phyloP scores from a whole-genome alignment of 371 early-diverging fungal species.

The Mucor plumbeus region DNA sequence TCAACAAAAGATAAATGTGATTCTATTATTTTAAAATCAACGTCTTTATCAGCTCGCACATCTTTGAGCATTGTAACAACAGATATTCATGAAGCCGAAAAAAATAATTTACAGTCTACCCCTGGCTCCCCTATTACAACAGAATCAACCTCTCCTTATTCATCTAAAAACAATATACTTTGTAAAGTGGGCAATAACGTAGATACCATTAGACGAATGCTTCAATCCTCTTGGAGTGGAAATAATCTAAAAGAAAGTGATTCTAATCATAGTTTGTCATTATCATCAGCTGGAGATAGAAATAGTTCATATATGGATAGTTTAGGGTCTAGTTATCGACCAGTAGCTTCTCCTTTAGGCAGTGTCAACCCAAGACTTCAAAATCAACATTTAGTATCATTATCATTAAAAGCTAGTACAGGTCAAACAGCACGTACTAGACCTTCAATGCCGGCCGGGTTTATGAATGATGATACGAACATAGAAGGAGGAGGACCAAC shows the following conservation, averaged over 20 bases:
- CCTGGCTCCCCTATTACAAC: slow-evolving; percentile 15
- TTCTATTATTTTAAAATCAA: not conserved
- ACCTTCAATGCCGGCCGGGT: slow-evolving; percentile 37
- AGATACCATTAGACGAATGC: slow-evolving; percentile 39
- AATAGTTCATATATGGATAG: slow-evolving; percentile 17
- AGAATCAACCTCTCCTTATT: slow-evolving; percentile 15
- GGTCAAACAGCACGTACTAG: slow-evolving; percentile 18
- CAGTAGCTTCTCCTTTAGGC: slow-evolving; percentile 29
- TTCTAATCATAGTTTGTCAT: slow-evolving; percentile 27
- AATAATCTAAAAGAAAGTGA: slow-evolving; percentile 31
- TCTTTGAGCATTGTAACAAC: not conserved
- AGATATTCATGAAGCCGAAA: not conserved
- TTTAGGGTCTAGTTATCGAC: slow-evolving; percentile 18
- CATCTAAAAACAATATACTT: slow-evolving; percentile 20
- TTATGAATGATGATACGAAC: slow-evolving; percentile 18
- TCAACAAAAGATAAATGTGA: not conserved
- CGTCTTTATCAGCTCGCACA: not conserved
- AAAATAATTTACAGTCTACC: not conserved
- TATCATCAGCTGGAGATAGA: slow-evolving; percentile 12
- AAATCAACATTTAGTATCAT: slow-evolving; percentile 36
- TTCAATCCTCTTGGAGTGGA: slow-evolving; percentile 46
- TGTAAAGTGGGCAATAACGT: slow-evolving; percentile 27
- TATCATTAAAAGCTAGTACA: slow-evolving; percentile 22
- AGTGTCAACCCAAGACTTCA: slow-evolving; percentile 39
- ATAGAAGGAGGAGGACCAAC: slow-evolving; percentile 13